Evolutionary conservation across 164 flowering plant species (phyloP), one percentile per base, ranked within the genome.

Genomic region (Stephania yunnanensis): DNA sequence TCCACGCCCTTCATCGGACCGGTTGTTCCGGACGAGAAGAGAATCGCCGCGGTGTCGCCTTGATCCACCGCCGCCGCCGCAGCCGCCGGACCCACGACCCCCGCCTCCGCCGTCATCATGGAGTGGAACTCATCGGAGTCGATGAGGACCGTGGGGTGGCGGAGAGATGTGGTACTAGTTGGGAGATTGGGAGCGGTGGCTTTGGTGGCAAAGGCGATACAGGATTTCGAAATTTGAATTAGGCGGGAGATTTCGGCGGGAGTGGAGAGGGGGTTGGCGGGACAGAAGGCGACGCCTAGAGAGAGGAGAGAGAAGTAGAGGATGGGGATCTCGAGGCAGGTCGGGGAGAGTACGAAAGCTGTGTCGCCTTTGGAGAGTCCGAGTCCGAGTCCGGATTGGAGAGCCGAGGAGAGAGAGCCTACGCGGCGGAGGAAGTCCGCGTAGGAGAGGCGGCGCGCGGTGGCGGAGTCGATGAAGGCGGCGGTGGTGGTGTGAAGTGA

Each of bases 11-110:
- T 91, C 63, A 84, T 80, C n/a, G 10, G 66, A 46, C 96, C 93
- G 0, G 96, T 91, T 9, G 93, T 91, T 9, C 93, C 96, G 2
- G 96, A 89, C 19, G 96, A 91, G 79, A 83, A 91, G 25, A 90
- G 72, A 31, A 90, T 86, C 67, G 85, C 85, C 10, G 93, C 90
- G 20, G 79, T 44, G 67, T 89, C 93, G 10, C 84, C 78, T 69
- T 86, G 95, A 0, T 42, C 82, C 7, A 42, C 55, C 65, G 30
- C 10, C 19, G 61, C 19, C 10, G 50, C 30, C 48, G 30, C 8
- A 0, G 25, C 25, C 25, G 42, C 42, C 2, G 4, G 69, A 50
- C 13, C 65, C 4, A 15, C 25, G 25, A 25, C 25, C 25, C 25
- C 25, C 17, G 19, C 4, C 10, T 2, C 17, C 15, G 30, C 12